Evolutionary conservation across 805 yeast genomes (phyloP), one percentile per base, ranked within the genome.

Genomic region (Candida tibetensis): DNA sequence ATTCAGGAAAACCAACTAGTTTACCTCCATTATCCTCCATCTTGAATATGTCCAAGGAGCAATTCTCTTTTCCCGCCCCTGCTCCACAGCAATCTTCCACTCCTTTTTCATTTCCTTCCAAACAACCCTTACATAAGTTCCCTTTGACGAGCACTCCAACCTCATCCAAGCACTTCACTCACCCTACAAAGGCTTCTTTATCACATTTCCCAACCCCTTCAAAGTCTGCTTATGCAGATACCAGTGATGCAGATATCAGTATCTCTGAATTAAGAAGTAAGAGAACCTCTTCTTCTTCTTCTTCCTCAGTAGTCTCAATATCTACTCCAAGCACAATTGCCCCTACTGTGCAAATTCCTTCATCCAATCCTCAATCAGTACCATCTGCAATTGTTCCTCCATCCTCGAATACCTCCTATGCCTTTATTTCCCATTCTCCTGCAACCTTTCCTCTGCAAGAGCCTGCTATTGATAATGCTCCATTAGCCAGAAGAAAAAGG

Each of bases 391-490:
- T 91, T 62, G 90, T 90, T 47, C 80, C 95, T 17, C 85, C 95
- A 8, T 95, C 89, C 18, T 26, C 15, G 27, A 30, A 44, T 29
- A 71, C 69, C 47, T 58, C 73, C 14, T 85, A 81, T 64, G 97
- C 97, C 13, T 91, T 91, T 63, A 91, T 91, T 47, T 81, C 95
- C 16, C 98, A 91, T 62, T 87, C 96, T 5, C 95, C 89, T 19
- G 81, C 88, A 14, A 86, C 96, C 1, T 91, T 81, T 57, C 89
- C 95, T 12, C 71, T 78, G 3, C 83, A 82, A 44, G 95, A 85
- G 55, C 95, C 95, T 2, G 65, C 72, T 39, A 87, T 88, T 40
- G 96, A 89, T 62, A 87, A 90, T 56, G 88, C 88, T n/a, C 89
- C 89, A 34, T 69, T 90, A 41, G 97, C 96, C 1, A 81, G 98